phyloP scores from a whole-genome alignment of 1,139 yeast species.

The Suhomyces coccinellae region DNA sequence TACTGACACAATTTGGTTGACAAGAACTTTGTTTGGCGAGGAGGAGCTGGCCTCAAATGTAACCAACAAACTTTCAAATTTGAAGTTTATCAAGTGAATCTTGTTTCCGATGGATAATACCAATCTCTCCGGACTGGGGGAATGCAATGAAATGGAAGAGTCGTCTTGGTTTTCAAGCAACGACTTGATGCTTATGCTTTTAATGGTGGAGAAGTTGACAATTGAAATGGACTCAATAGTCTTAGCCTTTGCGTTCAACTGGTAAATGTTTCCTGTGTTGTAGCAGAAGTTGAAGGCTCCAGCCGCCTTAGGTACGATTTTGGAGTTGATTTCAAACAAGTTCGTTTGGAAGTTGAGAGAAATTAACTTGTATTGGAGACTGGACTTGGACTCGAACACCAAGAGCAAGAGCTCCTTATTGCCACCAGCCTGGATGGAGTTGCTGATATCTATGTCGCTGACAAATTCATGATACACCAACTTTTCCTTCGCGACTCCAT shows the following conservation, averaged over 20 bases:
- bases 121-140: constrained; percentile 49
- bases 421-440: constrained; percentile 11
- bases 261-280: constrained; percentile 30
- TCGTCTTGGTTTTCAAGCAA: constrained; percentile 18
- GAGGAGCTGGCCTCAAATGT: constrained; percentile 23
- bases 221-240: constrained; percentile 24
- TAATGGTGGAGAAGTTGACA: constrained; percentile 23
- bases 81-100: constrained; percentile 45
- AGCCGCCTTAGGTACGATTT: constrained; percentile 3
- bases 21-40: constrained; percentile 25
- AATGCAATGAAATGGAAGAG: constrained; percentile 23
- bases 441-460: constrained; percentile 15
- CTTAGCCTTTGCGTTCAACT: constrained; percentile 20
- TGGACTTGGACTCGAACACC: constrained; percentile 18
- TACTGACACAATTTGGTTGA: constrained; percentile 41
- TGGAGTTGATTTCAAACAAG: constrained; percentile 22
- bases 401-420: constrained; percentile 28
- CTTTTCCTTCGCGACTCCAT: constrained; percentile 8
- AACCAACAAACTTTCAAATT: constrained; percentile 45
- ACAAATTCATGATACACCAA: constrained; percentile 29
- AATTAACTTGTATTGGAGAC: constrained; percentile 23
- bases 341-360: constrained; percentile 23
- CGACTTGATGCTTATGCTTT: constrained; percentile 23
- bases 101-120: constrained; percentile 40
- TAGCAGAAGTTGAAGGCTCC: constrained; percentile 23